These are phyloP conservation scores for Fibroporia radiculosa DNA, from an alignment of 768 basidiomycete species.

Conservation along the genomic window DNA sequence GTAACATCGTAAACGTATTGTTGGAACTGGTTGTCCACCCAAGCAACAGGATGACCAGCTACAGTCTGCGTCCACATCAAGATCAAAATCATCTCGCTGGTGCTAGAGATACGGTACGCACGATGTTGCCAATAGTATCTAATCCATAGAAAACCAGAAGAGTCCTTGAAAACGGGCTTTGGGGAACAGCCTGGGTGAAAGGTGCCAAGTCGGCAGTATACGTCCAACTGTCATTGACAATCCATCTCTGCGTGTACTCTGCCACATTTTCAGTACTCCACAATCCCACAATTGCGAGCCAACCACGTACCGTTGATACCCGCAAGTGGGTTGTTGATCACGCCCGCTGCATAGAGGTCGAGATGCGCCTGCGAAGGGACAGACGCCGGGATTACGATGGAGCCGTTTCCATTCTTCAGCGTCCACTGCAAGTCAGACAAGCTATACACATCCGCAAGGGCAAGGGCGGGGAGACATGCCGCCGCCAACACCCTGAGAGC, in stretches of 20 bases:
- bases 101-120: conserved; percentile 18
- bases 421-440: conserved; percentile 45
- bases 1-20: conserved; percentile 49
- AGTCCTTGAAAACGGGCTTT: conserved; percentile 21
- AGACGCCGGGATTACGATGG: conserved; percentile 42
- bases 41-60: conserved; percentile 42
- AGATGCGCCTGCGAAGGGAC: conserved; percentile 49
- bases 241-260: conserved; percentile 52
- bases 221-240: conserved; percentile 50
- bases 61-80: conserved; percentile 31
- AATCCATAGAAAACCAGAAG: conserved; percentile 50
- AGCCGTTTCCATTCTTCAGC: conserved; percentile 44
- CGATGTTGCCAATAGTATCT: conserved; percentile 50
- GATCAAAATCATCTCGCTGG: not conserved
- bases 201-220: conserved; percentile 47
- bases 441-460: conserved; percentile 23
- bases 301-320: conserved; percentile 39
- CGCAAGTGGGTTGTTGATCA: conserved; percentile 46
- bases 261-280: not conserved
- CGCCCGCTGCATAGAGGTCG: conserved; percentile 42
- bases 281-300: not conserved
- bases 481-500: conserved; percentile 1
- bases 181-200: conserved; percentile 23
- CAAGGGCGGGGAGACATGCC: conserved; percentile 7
- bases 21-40: conserved; percentile 52